phyloP scores from a whole-genome alignment of 352 stramenopile genomes.

The Pythium rishiriense region DNA sequence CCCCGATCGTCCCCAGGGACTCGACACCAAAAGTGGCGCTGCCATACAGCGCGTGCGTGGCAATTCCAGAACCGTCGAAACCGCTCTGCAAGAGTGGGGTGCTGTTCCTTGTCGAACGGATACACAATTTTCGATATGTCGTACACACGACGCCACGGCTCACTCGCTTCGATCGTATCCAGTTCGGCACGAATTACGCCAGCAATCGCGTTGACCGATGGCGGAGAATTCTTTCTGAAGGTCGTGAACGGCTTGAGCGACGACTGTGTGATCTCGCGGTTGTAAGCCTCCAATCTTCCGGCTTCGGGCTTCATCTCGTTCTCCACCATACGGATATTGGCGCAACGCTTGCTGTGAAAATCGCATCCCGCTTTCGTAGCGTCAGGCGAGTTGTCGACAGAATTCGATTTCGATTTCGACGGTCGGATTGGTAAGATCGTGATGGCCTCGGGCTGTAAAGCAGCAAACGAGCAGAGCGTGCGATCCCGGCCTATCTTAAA shows the following conservation, averaged over 20 bases:
- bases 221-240: background rate
- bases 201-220: background rate
- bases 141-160: constrained; percentile 1
- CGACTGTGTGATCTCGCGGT: background rate
- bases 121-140: constrained; percentile 1
- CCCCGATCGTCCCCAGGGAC: background rate
- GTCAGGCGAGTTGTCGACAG: background rate
- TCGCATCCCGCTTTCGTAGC: too few relatives aligned
- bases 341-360: background rate
- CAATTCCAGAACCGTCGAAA: background rate
- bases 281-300: background rate
- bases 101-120: constrained; percentile 11
- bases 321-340: too few relatives aligned
- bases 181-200: background rate
- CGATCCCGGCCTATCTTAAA: constrained; percentile 4
- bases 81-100: background rate
- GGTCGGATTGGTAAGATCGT: background rate
- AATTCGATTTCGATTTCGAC: too few relatives aligned
- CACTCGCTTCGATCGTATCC: background rate
- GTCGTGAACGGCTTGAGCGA: background rate
- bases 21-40: constrained; percentile 4
- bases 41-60: background rate
- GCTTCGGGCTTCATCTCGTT: background rate
- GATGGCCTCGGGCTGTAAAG: constrained; percentile 12
- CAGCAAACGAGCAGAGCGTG: constrained; percentile 3